Evolutionary conservation across 495 filamentous ascomycete genomes (phyloP), one percentile per base, ranked within the genome.

Genomic region (Lasiosphaeriaceae sp.): DNA sequence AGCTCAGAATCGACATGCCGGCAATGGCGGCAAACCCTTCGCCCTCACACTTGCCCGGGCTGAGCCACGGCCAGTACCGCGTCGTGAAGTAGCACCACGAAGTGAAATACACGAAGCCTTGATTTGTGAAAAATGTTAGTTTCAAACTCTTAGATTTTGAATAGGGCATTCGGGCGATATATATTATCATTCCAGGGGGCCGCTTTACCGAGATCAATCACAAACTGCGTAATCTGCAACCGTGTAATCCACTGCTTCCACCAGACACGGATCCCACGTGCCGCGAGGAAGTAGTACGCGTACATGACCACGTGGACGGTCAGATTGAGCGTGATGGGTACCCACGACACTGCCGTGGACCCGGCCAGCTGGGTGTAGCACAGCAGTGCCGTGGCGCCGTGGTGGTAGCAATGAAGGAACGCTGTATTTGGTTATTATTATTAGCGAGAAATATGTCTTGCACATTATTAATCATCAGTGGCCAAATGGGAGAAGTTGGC

Each of bases 361-460:
- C 88, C 88, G 57, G 90, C 80, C 59, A 92, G 81, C 73, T 92
- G 88, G 55, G 87, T 90, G 75, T 89, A 92, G 85, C 88, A 92
- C 62, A 92, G 86, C 59, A 90, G 82, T 49, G 89, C 88, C 8
- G 88, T 92, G 21, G 88, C 88, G 67, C 88, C 88, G 68, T 92
- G 87, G 75, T 90, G 87, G 16, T 53, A 85, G 74, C 83, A 84
- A 80, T 92, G 89, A 47, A 92, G 84, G 82, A 92, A 92, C 68
- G 89, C 86, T 89, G 52, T 46, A 19, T 5, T 17, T 43, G 8
- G 14, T 43, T 7, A 37, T 8, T 1, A 11, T 12, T 43, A 5
- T 9, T 5, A 14, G 2, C 45, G 17, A 26, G 31, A 23, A n/a
- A 54, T 62, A 50, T 62, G 56, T 52, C 46, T 11, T 55, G 52